Conservation (phyloP, 768 basidiomycete species). For the Boletus bicolor region DNA sequence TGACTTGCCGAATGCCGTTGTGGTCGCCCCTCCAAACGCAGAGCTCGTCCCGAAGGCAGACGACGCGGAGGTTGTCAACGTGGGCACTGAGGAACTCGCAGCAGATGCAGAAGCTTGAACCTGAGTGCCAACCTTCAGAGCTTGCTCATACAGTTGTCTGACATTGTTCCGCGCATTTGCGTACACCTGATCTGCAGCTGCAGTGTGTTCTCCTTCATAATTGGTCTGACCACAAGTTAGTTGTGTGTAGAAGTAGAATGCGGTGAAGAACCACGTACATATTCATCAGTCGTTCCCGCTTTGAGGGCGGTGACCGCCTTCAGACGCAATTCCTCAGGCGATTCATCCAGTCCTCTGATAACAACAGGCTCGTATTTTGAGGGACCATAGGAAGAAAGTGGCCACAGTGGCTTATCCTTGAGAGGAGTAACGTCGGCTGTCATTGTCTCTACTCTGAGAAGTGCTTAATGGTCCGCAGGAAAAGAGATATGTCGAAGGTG, state of each 20-base stretch:
- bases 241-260: background rate
- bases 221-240: conserved; percentile 37
- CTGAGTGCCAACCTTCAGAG: conserved; percentile 40
- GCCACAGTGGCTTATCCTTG: conserved; percentile 74
- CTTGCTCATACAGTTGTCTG: conserved; percentile 50
- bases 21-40: conserved; percentile 32
- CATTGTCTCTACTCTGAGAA: conserved; percentile 56
- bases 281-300: conserved; percentile 56
- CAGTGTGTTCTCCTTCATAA: conserved; percentile 57
- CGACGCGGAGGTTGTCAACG: conserved; percentile 26
- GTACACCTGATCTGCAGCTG: conserved; percentile 49
- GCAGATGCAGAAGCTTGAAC: conserved; percentile 8
- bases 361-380: conserved; percentile 71
- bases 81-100: conserved; percentile 16
- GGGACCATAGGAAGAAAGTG: conserved; percentile 74
- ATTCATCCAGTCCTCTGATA: conserved; percentile 64
- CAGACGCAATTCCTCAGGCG: conserved; percentile 74
- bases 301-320: conserved; percentile 56
- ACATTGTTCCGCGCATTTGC: conserved; percentile 49
- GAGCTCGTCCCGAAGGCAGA: conserved; percentile 41
- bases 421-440: conserved; percentile 55
- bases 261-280: conserved; percentile 47
- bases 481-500: background rate
- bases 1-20: conserved; percentile 23
- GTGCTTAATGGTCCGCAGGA: background rate